Percentiles rank a stretch among this genome's conserved stretches.
These are phyloP conservation scores for Eutypella sp. DNA, from an alignment of 2,329 filamentous ascomycete genomes.

Conservation along the genomic window DNA sequence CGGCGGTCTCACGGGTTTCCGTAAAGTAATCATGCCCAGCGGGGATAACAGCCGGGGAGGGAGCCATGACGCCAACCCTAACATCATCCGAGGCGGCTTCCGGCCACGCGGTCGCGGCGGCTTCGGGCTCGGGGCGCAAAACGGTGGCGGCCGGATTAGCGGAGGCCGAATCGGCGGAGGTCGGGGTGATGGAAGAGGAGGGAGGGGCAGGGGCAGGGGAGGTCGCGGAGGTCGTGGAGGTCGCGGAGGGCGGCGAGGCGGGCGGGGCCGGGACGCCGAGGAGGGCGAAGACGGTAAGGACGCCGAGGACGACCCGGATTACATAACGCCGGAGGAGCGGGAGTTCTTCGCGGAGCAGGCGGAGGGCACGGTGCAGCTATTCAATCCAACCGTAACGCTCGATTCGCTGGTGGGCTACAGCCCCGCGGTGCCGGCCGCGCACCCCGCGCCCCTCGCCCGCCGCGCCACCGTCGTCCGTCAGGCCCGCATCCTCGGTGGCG, in stretches of 20 bases:
- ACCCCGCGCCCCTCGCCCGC: conserved; percentile 24
- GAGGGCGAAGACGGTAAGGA: conserved; percentile 9
- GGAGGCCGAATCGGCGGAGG: conserved; percentile 1
- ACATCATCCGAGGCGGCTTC: conserved; percentile 18
- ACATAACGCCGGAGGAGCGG: conserved; percentile 15
- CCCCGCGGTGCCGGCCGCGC: conserved; percentile 29
- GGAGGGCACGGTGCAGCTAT: conserved; percentile 24
- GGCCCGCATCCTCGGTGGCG: conserved; percentile 36
- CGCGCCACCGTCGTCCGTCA: conserved; percentile 30
- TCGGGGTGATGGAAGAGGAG: not conserved
- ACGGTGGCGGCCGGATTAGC: conserved; percentile 6
- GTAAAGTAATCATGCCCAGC: too few relatives aligned
- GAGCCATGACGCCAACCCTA: too few relatives aligned
- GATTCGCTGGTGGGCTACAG: conserved; percentile 32
- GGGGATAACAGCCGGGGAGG: not conserved
- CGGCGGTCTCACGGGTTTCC: conserved; percentile 18
- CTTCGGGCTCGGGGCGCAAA: conserved; percentile 10
- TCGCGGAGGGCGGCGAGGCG: not conserved
- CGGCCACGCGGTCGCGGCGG: conserved; percentile 16
- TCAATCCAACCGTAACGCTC: conserved; percentile 28
- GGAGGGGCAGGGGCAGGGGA: too few relatives aligned
- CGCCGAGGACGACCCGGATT: conserved; percentile 2
- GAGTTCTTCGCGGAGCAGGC: conserved; percentile 22
- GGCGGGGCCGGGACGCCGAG: conserved; percentile 1
- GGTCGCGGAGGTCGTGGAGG: conserved; percentile 6